Evolutionary conservation across 2,329 filamentous ascomycete species (phyloP).

Genomic region (Purpureocillium takamizusanense): DNA sequence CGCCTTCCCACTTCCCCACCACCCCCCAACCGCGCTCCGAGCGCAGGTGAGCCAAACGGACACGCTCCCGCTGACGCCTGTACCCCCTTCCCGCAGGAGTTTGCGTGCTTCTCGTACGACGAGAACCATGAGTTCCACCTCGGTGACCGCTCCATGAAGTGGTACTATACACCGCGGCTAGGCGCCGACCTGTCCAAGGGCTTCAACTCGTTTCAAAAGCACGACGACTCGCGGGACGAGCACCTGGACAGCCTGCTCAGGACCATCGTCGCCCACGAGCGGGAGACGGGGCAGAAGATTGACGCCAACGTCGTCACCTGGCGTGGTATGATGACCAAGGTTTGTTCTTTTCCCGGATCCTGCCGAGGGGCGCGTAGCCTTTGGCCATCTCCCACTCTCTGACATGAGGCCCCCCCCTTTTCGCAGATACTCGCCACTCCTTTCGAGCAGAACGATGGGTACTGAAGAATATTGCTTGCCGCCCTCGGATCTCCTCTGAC

Average conservation of each 20-base stretch:
- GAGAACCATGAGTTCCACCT: slow-evolving; percentile 67
- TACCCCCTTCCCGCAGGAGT: slow-evolving; percentile 50
- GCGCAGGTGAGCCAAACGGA: no score
- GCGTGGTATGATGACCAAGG: slow-evolving; percentile 98
- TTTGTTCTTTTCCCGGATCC: slow-evolving; percentile 22
- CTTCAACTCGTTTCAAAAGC: slow-evolving; percentile 73
- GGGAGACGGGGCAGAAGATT: slow-evolving; percentile 54
- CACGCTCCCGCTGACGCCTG: background rate
- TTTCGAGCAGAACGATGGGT: slow-evolving; percentile 76
- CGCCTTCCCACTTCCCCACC: no score
- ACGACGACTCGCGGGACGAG: slow-evolving; percentile 75
- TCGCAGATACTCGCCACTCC: slow-evolving; percentile 72
- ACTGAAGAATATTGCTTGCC: slow-evolving; percentile 5
- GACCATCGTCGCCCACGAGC: slow-evolving; percentile 66
- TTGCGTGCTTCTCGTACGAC: slow-evolving; percentile 90
- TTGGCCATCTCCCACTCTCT: background rate
- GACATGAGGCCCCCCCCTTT: no score
- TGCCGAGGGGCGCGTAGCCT: no score
- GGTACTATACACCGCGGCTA: slow-evolving; percentile 73
- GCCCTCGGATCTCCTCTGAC: slow-evolving; percentile 8
- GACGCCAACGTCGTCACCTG: slow-evolving; percentile 82
- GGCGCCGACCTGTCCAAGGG: slow-evolving; percentile 69
- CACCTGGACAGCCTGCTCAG: slow-evolving; percentile 79
- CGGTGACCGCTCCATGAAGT: slow-evolving; percentile 72
- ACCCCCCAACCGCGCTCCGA: no score